Percentiles rank a stretch among this genome's conserved stretches.
Conservation (phyloP, 164 flowering plant species). For the Cinnamomum micranthum region DNA sequence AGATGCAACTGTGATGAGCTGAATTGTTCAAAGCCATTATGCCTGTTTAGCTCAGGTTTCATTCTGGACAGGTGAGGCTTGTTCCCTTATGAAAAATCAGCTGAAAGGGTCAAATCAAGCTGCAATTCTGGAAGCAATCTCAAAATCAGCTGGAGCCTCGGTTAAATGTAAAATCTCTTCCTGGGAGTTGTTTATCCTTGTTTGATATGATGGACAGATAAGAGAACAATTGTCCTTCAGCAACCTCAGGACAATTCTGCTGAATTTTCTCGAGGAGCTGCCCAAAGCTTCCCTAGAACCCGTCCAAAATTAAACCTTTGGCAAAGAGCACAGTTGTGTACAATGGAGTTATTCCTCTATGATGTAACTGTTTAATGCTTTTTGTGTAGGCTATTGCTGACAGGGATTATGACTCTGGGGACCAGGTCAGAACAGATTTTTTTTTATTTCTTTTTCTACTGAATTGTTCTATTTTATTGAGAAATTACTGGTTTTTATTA, state of each 20-base stretch:
- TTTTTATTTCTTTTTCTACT: background rate
- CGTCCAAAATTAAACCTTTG: background rate
- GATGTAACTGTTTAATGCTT: conserved; percentile 1
- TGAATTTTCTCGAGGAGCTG: background rate
- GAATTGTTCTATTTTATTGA: background rate
- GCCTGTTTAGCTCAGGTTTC: background rate
- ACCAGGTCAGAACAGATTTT: conserved; percentile 45
- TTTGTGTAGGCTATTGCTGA: conserved; percentile 73
- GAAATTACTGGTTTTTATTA: background rate
- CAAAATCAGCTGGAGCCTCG: background rate
- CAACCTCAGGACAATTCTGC: background rate
- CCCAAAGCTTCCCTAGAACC: background rate
- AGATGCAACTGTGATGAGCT: background rate
- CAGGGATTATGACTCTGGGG: conserved; percentile 62
- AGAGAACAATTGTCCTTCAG: background rate
- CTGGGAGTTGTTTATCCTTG: background rate
- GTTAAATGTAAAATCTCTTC: background rate
- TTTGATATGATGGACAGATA: background rate
- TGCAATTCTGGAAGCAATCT: background rate
- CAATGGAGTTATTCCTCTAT: background rate
- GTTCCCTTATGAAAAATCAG: background rate
- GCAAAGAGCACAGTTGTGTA: background rate
- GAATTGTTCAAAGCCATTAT: background rate
- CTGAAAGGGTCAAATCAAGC: background rate
- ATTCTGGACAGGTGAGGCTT: background rate